Percentiles rank a stretch among this genome's conserved stretches.
phyloP scores from a whole-genome alignment of 805 yeast species.

The Cyberlindnera xylosilytica region DNA sequence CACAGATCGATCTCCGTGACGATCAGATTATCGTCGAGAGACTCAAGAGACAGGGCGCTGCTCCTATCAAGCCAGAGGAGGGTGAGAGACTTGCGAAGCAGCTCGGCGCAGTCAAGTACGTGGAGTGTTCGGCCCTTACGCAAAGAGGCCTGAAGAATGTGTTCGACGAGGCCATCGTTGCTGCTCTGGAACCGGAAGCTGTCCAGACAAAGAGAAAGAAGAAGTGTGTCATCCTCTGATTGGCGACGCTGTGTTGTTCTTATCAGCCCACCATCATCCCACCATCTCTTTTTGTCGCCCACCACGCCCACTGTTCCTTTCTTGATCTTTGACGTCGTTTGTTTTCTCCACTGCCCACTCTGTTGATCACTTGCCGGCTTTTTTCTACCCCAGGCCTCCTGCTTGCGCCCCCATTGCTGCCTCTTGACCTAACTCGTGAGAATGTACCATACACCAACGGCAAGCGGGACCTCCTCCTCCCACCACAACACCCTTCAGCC shows the following conservation, averaged over 20 bases:
- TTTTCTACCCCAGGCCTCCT: no score
- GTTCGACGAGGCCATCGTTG: constrained; percentile 98
- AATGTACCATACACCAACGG: no score
- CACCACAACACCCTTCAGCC: no score
- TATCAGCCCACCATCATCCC: background rate
- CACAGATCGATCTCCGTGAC: constrained; percentile 91
- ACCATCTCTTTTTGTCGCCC: background rate
- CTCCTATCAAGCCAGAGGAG: constrained; percentile 79
- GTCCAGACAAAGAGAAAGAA: constrained; percentile 72
- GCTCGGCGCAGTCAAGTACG: constrained; percentile 91
- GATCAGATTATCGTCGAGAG: constrained; percentile 89
- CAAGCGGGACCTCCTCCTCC: no score
- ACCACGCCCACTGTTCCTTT: no score
- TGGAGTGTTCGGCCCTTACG: constrained; percentile 96
- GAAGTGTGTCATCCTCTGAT: constrained; percentile 68
- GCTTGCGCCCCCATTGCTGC: no score
- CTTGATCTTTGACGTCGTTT: background rate
- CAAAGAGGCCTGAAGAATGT: constrained; percentile 96
- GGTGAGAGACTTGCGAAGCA: constrained; percentile 95
- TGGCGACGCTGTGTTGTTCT: no score
- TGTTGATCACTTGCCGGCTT: background rate
- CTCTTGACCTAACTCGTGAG: no score
- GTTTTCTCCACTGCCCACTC: background rate
- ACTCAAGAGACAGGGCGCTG: constrained; percentile 83
- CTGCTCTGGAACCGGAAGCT: constrained; percentile 96